phyloP scores from a whole-genome alignment of 371 early-diverging fungal species.

The Chytridium lagenaria region DNA sequence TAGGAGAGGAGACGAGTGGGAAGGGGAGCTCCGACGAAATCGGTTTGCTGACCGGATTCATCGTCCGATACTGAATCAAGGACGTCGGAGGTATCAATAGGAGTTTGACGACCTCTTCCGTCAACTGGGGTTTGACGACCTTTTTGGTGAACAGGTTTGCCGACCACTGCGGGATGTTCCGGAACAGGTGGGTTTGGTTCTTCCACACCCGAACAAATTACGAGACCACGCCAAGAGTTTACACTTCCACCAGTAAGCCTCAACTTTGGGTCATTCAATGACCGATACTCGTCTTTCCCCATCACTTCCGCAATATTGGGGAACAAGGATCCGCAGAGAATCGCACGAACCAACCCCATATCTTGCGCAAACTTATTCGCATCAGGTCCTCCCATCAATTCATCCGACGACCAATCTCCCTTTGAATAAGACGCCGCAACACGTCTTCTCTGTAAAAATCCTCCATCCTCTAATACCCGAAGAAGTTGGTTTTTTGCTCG shows the following conservation, averaged over 20 bases:
- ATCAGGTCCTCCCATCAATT: conserved; percentile 38
- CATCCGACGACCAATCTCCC: conserved; percentile 1
- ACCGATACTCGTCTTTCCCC: conserved; percentile 45
- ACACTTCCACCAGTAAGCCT: conserved; percentile 39
- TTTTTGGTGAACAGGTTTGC: neutral
- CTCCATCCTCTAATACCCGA: conserved; percentile 37
- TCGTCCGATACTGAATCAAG: conserved; percentile 22
- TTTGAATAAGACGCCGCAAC: neutral
- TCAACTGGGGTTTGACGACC: conserved; percentile 1
- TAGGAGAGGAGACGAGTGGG: conserved; percentile 46
- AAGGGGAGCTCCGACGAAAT: conserved; percentile 26
- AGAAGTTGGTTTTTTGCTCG: conserved; percentile 42
- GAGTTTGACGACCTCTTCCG: neutral
- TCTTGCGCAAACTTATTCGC: conserved; percentile 29
- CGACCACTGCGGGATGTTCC: neutral
- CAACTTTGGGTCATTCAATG: conserved; percentile 31
- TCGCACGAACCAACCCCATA: conserved; percentile 39
- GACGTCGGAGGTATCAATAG: conserved; percentile 5
- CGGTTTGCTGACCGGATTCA: conserved; percentile 10
- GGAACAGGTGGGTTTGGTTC: neutral
- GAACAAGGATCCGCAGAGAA: conserved; percentile 45
- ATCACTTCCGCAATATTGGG: conserved; percentile 50
- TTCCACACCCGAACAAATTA: neutral
- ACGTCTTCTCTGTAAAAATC: neutral
- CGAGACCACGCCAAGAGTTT: conserved; percentile 37